phyloP scores from a whole-genome alignment of 495 filamentous ascomycete species.

The Cairneyella variabilis region DNA sequence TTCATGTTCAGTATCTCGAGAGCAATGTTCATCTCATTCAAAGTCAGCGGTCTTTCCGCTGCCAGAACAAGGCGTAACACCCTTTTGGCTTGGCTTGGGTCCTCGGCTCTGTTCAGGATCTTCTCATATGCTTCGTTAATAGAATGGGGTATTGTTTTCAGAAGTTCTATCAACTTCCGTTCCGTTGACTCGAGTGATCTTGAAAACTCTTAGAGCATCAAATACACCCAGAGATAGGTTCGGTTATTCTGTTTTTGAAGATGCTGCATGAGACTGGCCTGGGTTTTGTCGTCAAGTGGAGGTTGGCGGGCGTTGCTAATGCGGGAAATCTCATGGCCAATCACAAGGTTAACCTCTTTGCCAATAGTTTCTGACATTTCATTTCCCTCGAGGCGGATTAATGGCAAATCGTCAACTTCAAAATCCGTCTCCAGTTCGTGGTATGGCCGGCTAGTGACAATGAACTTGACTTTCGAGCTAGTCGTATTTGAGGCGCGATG shows the following conservation, averaged over 20 bases:
- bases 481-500: not conserved
- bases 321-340: conserved; percentile 27
- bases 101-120: conserved; percentile 6
- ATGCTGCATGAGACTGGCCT: conserved; percentile 24
- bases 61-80: conserved; percentile 10
- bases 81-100: not conserved
- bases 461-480: conserved; percentile 29
- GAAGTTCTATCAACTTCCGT: conserved; percentile 13
- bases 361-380: conserved; percentile 29
- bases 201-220: too few species aligned
- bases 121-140: conserved; percentile 32
- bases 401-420: conserved; percentile 6
- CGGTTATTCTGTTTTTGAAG: conserved; percentile 36
- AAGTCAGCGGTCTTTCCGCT: conserved; percentile 9
- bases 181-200: conserved; percentile 27
- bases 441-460: conserved; percentile 38
- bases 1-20: conserved; percentile 19
- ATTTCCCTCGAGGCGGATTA: conserved; percentile 31
- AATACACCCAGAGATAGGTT: conserved; percentile 48
- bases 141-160: conserved; percentile 25
- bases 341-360: conserved; percentile 37
- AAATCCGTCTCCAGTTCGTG: conserved; percentile 26
- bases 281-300: not conserved
- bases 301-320: conserved; percentile 23
- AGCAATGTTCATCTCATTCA: conserved; percentile 9